Conservation (phyloP, 306 rosid genomes). For the Phaseolus lunatus region DNA sequence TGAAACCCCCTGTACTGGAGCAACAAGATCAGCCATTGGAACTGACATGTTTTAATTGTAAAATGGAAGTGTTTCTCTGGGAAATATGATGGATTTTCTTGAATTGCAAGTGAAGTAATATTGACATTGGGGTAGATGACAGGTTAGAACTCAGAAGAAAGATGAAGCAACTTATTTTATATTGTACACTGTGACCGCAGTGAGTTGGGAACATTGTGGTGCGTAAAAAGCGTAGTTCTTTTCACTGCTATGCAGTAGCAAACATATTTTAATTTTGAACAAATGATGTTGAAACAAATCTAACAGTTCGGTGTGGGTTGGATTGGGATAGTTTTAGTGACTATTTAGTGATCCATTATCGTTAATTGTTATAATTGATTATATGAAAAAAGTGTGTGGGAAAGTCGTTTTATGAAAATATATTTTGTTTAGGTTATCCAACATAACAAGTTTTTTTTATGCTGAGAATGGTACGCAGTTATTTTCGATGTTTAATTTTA, state of each 20-base stretch:
- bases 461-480: too few relatives aligned
- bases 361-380: too few relatives aligned
- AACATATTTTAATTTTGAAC: neutral
- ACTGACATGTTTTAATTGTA: conserved; percentile 14
- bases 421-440: neutral
- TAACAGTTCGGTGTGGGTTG: neutral
- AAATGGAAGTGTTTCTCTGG: neutral
- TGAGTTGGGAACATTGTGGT: neutral
- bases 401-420: neutral
- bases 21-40: neutral
- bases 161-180: conserved; percentile 31
- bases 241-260: neutral
- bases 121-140: conserved; percentile 3
- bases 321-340: too few relatives aligned
- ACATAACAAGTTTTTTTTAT: too few relatives aligned
- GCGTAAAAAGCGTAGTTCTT: neutral
- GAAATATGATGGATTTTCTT: conserved; percentile 36
- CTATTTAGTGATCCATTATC: neutral
- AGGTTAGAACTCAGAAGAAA: neutral
- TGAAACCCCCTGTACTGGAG: conserved; percentile 17
- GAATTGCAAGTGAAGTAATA: conserved; percentile 47
- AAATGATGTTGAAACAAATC: neutral
- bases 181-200: too few relatives aligned
- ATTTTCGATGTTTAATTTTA: too few relatives aligned
- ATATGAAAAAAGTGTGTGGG: neutral